phyloP scores from a whole-genome alignment of 352 stramenopile species.

The Phytopythium kandeliae region DNA sequence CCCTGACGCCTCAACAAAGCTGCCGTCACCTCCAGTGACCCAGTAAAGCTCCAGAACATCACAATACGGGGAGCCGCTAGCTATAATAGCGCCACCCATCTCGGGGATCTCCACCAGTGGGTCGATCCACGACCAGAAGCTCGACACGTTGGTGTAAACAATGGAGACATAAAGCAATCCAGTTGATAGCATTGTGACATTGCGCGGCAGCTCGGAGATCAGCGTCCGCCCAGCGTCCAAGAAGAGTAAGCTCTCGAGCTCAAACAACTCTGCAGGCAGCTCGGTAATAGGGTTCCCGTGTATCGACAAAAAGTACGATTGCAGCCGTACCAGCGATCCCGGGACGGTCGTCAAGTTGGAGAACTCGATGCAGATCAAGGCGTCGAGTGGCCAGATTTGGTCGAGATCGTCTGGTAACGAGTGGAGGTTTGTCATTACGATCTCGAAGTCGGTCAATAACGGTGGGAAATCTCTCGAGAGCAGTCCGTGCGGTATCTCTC shows the following conservation, averaged over 20 bases:
- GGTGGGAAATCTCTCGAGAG: constrained; percentile 29
- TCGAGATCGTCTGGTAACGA: constrained; percentile 25
- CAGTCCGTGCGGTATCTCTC: constrained; percentile 21
- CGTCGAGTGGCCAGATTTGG: constrained; percentile 15
- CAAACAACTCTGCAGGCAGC: constrained; percentile 16
- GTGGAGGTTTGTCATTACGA: constrained; percentile 30
- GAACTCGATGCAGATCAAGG: constrained; percentile 15
- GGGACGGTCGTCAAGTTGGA: constrained; percentile 12
- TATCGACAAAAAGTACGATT: constrained; percentile 17
- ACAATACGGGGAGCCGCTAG: neutral
- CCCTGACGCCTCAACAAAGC: neutral
- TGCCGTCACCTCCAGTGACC: neutral
- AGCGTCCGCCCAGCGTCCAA: constrained; percentile 16
- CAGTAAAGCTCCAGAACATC: neutral
- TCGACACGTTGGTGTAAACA: constrained; percentile 14
- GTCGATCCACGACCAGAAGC: constrained; percentile 15
- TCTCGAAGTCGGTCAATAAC: constrained; percentile 21
- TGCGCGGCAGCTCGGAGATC: constrained; percentile 11
- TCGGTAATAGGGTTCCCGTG: constrained; percentile 22
- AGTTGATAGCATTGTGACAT: constrained; percentile 11
- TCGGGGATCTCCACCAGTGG: neutral
- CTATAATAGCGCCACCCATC: neutral
- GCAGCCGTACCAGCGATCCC: constrained; percentile 7
- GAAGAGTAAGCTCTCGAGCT: constrained; percentile 9
- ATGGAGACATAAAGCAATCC: constrained; percentile 5